Conservation (phyloP, 148 eudicot genomes). For the Oxyria digyna region DNA sequence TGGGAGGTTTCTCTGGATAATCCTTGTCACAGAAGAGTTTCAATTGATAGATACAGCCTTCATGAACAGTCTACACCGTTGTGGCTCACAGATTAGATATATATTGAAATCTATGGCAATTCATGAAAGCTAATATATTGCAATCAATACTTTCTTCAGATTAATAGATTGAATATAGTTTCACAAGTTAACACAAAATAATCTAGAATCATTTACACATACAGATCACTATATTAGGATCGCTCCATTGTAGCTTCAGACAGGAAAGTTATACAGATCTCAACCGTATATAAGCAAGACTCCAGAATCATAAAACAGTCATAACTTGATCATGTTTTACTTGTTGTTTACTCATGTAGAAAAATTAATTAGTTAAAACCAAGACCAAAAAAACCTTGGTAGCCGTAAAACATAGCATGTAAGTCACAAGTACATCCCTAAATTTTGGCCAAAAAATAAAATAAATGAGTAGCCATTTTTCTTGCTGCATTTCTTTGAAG, state of each 20-base stretch:
- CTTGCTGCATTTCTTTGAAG: no score
- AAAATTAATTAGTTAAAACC: not conserved
- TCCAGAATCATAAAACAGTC: not conserved
- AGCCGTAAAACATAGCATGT: not conserved
- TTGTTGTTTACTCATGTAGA: not conserved
- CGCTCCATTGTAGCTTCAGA: not conserved
- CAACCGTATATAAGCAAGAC: not conserved
- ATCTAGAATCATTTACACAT: not conserved
- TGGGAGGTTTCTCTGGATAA: constrained; percentile 52
- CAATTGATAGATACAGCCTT: constrained; percentile 48
- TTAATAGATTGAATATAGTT: not conserved
- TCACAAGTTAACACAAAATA: not conserved
- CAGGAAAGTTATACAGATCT: not conserved
- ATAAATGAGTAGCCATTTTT: no score
- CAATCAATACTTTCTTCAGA: not conserved
- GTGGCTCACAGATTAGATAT: not conserved
- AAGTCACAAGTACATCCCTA: not conserved
- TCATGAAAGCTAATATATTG: not conserved
- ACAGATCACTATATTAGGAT: not conserved
- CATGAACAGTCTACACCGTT: constrained; percentile 38
- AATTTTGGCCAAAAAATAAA: no score
- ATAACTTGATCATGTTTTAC: not conserved
- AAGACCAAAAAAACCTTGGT: not conserved
- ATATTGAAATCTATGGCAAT: not conserved
- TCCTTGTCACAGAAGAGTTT: constrained; percentile 58